Conservation (phyloP, 2,329 filamentous ascomycete species). For the Penicillium sp. region DNA sequence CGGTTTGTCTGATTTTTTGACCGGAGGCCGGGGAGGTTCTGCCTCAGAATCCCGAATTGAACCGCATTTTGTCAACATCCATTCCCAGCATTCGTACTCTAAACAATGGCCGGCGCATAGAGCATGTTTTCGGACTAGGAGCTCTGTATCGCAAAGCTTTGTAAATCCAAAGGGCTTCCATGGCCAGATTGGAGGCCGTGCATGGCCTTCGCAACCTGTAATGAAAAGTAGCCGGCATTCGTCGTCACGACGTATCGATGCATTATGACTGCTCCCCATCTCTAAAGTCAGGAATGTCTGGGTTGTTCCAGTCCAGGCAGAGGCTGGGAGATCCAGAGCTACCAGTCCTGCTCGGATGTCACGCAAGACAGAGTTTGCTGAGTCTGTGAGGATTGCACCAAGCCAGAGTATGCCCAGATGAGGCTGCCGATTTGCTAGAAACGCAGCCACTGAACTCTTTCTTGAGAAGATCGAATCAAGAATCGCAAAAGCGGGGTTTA, state of each 20-base stretch:
- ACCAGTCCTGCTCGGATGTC: constrained; percentile 9
- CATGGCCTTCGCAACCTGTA: constrained; percentile 10
- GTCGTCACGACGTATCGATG: constrained; percentile 15
- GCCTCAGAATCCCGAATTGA: background rate
- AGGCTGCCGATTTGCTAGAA: constrained; percentile 16
- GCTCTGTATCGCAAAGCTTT: constrained; percentile 15
- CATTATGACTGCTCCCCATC: background rate
- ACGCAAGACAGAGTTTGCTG: constrained; percentile 13
- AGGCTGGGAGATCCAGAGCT: constrained; percentile 15
- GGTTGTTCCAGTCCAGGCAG: constrained; percentile 16
- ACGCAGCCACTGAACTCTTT: constrained; percentile 1
- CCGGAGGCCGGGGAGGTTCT: background rate
- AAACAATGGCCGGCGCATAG: constrained; percentile 17
- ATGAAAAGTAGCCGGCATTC: constrained; percentile 24
- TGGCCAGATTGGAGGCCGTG: constrained; percentile 12
- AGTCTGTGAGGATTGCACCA: constrained; percentile 15
- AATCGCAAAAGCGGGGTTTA: constrained; percentile 19
- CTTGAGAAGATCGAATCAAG: constrained; percentile 11
- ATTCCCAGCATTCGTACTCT: constrained; percentile 22
- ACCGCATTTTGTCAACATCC: constrained; percentile 9
- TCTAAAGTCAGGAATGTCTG: constrained; percentile 18
- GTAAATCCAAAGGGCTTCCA: constrained; percentile 24
- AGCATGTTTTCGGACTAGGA: constrained; percentile 16
- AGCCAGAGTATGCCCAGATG: constrained; percentile 20
- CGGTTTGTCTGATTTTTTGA: background rate